Evolutionary conservation across 768 basidiomycete genomes (phyloP).

Genomic region (Agaricus bisporus): DNA sequence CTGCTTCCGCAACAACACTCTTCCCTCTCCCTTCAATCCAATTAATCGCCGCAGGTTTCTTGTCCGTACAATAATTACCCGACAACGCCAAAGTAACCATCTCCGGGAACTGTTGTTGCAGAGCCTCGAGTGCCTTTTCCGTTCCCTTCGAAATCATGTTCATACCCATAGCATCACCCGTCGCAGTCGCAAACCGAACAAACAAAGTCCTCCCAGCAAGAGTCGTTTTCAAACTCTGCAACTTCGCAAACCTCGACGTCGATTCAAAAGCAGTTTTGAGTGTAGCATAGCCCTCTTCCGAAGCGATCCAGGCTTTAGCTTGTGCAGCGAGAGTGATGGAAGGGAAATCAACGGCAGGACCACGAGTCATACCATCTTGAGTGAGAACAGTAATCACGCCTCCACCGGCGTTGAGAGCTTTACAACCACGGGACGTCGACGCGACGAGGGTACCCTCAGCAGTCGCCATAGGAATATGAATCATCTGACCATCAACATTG

Average conservation of each 20-base stretch:
- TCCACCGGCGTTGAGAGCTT: constrained; percentile 93
- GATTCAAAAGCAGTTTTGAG: constrained; percentile 88
- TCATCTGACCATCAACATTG: constrained; percentile 75
- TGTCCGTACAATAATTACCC: constrained; percentile 99
- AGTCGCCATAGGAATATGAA: constrained; percentile 98
- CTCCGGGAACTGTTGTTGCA: constrained; percentile 77
- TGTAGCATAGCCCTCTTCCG: constrained; percentile 67
- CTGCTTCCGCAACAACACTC: constrained; percentile 94
- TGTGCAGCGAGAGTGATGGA: constrained; percentile 70
- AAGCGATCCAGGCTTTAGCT: constrained; percentile 84
- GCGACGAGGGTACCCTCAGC: constrained; percentile 99
- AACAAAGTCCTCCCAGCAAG: constrained; percentile 92
- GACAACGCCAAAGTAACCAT: constrained; percentile 89
- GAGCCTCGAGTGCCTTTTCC: constrained; percentile 83
- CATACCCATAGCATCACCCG: constrained; percentile 99
- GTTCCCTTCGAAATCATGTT: constrained; percentile 99
- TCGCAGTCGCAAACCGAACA: constrained; percentile 89
- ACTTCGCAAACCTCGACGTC: constrained; percentile 87
- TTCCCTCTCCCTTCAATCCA: constrained; percentile 99
- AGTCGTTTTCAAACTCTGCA: constrained; percentile 81
- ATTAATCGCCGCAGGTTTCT: constrained; percentile 99
- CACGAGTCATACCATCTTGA: constrained; percentile 95
- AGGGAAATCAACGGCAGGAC: constrained; percentile 97
- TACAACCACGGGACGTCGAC: constrained; percentile 95
- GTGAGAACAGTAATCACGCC: constrained; percentile 93